Percentiles rank a stretch among this genome's conserved stretches.
phyloP scores from a whole-genome alignment of 2,329 filamentous ascomycete species.

The Dactylellina cionopaga region DNA sequence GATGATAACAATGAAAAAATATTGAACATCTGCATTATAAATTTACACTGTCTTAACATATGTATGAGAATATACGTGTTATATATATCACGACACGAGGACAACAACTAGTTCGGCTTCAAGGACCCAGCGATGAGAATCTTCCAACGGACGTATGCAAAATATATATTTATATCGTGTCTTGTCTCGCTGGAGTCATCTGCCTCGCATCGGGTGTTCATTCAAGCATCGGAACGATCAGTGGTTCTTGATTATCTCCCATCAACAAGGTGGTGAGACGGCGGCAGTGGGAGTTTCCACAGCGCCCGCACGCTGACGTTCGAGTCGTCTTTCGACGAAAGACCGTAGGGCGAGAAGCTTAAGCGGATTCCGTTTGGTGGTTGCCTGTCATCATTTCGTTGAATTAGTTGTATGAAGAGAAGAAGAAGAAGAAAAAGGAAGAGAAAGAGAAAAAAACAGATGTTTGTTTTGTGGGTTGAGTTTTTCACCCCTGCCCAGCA shows the following conservation, averaged over 20 bases:
- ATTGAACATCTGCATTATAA: not conserved
- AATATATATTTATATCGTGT: not conserved
- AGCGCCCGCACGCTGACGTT: constrained; percentile 50
- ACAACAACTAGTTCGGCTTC: constrained; percentile 44
- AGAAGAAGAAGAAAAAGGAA: constrained; percentile 20
- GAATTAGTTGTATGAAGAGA: constrained; percentile 53
- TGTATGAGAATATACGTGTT: too few relatives aligned
- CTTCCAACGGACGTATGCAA: not conserved
- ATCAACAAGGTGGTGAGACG: constrained; percentile 41
- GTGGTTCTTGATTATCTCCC: constrained; percentile 48
- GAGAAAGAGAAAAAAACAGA: constrained; percentile 14
- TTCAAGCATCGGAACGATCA: constrained; percentile 50
- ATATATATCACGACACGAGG: not conserved
- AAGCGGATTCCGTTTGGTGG: constrained; percentile 45
- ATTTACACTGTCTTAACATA: too few relatives aligned
- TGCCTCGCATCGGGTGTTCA: too few relatives aligned
- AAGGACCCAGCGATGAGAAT: not conserved
- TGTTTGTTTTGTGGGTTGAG: constrained; percentile 8
- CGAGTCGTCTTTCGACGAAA: constrained; percentile 37
- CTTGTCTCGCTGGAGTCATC: not conserved
- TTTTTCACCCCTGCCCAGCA: not conserved
- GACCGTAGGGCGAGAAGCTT: constrained; percentile 48
- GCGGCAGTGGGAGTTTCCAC: constrained; percentile 53
- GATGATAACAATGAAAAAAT: not conserved
- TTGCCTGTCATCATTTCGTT: constrained; percentile 53